These are phyloP conservation scores for Botryotinia calthae DNA, from an alignment of 2,329 filamentous ascomycete genomes.

Conservation along the genomic window DNA sequence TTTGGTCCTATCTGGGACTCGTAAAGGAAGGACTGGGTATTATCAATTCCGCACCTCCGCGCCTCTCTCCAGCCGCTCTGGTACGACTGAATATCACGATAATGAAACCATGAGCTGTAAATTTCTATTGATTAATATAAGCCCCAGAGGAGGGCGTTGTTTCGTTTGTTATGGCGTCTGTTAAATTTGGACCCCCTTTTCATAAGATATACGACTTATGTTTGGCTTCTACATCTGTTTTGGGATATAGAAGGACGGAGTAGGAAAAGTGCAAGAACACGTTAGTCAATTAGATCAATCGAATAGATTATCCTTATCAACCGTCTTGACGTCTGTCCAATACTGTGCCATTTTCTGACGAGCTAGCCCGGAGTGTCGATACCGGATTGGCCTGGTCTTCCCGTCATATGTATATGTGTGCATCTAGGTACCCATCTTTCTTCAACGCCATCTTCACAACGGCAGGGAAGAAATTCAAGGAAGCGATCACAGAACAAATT, in stretches of 20 bases:
- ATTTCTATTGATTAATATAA: not conserved
- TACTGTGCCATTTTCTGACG: not conserved
- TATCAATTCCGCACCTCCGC: not conserved
- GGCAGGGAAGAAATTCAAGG: not conserved
- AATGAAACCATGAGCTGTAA: not conserved
- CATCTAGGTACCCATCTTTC: conserved; percentile 4
- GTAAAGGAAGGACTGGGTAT: not conserved
- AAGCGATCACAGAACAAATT: not conserved
- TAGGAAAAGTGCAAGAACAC: not conserved
- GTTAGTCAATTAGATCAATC: conserved; percentile 3
- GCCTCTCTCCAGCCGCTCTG: not conserved
- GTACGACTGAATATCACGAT: not conserved
- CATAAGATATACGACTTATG: not conserved
- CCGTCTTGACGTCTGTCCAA: not conserved
- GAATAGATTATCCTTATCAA: not conserved
- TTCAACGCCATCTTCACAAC: not conserved
- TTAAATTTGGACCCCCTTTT: not conserved
- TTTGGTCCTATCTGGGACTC: conserved; percentile 43
- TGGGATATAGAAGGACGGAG: not conserved
- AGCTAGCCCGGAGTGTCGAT: not conserved
- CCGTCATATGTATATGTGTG: not conserved
- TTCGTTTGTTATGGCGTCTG: conserved; percentile 1
- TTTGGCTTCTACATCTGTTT: not conserved
- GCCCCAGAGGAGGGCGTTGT: not conserved
- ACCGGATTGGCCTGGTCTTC: not conserved